These are phyloP conservation scores for Saturnispora sanitii DNA, from an alignment of 805 yeast genomes.

Conservation along the genomic window DNA sequence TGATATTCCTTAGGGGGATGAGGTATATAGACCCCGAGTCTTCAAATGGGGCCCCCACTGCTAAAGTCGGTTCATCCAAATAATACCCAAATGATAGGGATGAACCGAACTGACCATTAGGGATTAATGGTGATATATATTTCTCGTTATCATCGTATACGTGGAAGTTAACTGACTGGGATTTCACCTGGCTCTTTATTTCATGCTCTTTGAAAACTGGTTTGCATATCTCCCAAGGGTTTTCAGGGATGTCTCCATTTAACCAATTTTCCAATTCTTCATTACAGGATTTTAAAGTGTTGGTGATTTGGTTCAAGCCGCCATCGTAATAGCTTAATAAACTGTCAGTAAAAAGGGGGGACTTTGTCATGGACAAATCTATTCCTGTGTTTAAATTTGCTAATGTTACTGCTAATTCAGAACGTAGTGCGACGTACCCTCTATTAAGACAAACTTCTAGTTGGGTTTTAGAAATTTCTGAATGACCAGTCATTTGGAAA, in stretches of 20 bases:
- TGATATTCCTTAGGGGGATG: constrained; percentile 30
- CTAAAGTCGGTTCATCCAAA: constrained; percentile 30
- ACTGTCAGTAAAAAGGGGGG: constrained; percentile 35
- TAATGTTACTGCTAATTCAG: constrained; percentile 30
- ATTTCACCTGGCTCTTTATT: not conserved
- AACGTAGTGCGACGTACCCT: constrained; percentile 42
- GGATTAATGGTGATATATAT: constrained; percentile 12
- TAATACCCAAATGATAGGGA: constrained; percentile 35
- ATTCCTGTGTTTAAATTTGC: constrained; percentile 8
- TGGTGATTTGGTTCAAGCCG: constrained; percentile 39
- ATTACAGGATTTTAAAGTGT: constrained; percentile 32
- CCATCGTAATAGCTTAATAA: constrained; percentile 43
- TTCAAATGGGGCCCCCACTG: constrained; percentile 44
- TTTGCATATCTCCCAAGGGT: constrained; percentile 30
- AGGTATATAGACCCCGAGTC: constrained; percentile 38
- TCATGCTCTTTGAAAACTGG: constrained; percentile 11
- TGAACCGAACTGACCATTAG: constrained; percentile 38
- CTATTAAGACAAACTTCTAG: constrained; percentile 42
- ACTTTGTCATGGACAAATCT: constrained; percentile 17
- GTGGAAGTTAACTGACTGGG: not conserved
- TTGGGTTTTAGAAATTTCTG: constrained; percentile 23
- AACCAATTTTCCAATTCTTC: constrained; percentile 35
- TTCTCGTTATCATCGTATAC: constrained; percentile 1
- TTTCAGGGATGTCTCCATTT: constrained; percentile 14
- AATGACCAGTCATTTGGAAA: constrained; percentile 29